phyloP scores from a whole-genome alignment of 805 yeast genomes.

The Wickerhamomyces bisporus region DNA sequence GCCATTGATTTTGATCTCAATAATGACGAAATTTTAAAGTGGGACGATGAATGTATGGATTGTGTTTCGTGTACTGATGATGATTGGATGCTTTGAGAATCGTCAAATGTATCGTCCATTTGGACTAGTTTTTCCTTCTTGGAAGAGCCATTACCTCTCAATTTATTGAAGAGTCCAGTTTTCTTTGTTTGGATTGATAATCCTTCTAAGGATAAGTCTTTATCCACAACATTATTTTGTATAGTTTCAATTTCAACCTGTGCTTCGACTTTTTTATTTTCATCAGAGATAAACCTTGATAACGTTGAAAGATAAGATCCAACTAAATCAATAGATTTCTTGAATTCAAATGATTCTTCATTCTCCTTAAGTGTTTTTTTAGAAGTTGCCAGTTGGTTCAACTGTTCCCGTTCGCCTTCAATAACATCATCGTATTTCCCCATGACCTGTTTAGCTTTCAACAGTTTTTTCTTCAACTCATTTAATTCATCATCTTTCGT shows the following conservation, averaged over 20 bases:
- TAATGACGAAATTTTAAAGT: constrained; percentile 18
- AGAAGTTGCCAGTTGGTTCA: constrained; percentile 26
- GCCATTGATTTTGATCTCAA: constrained; percentile 13
- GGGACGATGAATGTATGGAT: constrained; percentile 6
- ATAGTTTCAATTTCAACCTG: constrained; percentile 91
- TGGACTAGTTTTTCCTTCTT: constrained; percentile 7
- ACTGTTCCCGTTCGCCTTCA: constrained; percentile 25
- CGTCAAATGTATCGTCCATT: constrained; percentile 12
- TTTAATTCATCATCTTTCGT: constrained; percentile 49
- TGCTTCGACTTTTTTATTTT: constrained; percentile 63
- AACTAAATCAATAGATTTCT: constrained; percentile 36
- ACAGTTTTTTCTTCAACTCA: constrained; percentile 48
- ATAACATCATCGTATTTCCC: constrained; percentile 25
- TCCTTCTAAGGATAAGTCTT: constrained; percentile 57
- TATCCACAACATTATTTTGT: constrained; percentile 75
- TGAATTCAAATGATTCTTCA: constrained; percentile 44
- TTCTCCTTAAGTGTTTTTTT: constrained; percentile 34
- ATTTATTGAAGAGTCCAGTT: constrained; percentile 48
- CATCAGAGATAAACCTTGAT: constrained; percentile 64
- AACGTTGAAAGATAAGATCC: constrained; percentile 47
- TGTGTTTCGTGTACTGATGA: constrained; percentile 10
- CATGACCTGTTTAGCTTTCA: constrained; percentile 30
- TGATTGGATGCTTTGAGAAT: constrained; percentile 19
- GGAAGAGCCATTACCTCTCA: too few species aligned
- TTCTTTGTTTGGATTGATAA: constrained; percentile 47